Base-by-base conservation (phyloP, 2,329 filamentous ascomycete species). In the Cytospora piceae region DNA sequence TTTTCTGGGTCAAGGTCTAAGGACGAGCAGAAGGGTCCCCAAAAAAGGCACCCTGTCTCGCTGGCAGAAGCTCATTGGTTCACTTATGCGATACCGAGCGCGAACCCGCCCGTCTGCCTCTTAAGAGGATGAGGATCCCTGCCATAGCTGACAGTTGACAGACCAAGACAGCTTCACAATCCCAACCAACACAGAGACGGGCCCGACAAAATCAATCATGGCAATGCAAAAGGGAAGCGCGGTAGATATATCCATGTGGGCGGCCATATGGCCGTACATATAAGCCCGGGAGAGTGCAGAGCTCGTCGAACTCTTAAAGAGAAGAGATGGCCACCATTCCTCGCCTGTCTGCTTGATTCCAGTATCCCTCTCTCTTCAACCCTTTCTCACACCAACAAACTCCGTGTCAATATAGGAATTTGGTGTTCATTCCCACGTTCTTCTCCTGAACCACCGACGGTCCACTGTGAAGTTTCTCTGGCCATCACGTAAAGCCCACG, bases 61-160 rank as follows among this genome's bases (percentile, higher is more conserved):
- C 9, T 2, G 14, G 27, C n/a, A 39, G 17, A 14, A 31, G n/a
- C 53, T 46, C 24, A 63, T 63, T 63, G 61, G 61, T 20, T 5
- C 12, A 24, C 12, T 42, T 46, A 3, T 63, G 55, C 64, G 64
- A 66, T 32, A 34, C 64, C 64, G 64, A 66, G 8, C n/a, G 53
- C 64, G 64, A 66, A 55, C 64, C 64, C 64, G 60, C 32, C 12
- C 15, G 1, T 2, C 0, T 17, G n/a, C 42, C 61, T 31, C 22
- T 34, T 31, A 49, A 51, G 11, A 56, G 49, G 34, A 58, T 58
- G 12, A 3, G 1, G 1, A 65, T 61, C 63, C 51, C 32, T 60
- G 58, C 8, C 52, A 27, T 46, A 39, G 59, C 58, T 63, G 64
- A 39, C 59, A 54, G 17, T 27, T 22, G 8, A 22, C 39, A 27